Percentiles rank a stretch among this genome's conserved stretches.
phyloP scores from a whole-genome alignment of 768 basidiomycete species.

The Macrolepiota fuliginosa region DNA sequence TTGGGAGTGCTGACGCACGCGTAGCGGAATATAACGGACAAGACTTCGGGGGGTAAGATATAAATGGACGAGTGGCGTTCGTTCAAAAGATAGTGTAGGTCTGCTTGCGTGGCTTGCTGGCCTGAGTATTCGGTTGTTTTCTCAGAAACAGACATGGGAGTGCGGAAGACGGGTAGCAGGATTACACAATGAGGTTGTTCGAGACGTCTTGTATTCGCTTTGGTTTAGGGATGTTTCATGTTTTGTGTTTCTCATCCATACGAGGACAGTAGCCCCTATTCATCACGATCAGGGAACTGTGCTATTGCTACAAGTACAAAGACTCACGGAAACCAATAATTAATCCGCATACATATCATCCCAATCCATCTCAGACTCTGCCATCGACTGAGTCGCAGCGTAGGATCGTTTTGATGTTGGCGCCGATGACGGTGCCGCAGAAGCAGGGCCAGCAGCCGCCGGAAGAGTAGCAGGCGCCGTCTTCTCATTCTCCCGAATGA shows the following conservation, averaged over 20 bases:
- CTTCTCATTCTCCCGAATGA: slow-evolving; percentile 54
- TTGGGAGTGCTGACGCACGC: too few relatives aligned
- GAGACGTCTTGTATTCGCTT: too few relatives aligned
- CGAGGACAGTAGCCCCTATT: not conserved
- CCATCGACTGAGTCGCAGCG: slow-evolving; percentile 27
- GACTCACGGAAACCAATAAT: slow-evolving; percentile 8
- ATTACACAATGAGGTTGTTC: too few relatives aligned
- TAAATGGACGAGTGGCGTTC: too few relatives aligned
- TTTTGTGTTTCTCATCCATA: too few relatives aligned
- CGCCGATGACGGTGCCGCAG: slow-evolving; percentile 7
- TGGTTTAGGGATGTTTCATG: not conserved
- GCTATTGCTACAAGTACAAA: slow-evolving; percentile 1
- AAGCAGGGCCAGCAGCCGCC: slow-evolving; percentile 3
- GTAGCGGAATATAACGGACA: too few relatives aligned
- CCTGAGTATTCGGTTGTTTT: too few relatives aligned
- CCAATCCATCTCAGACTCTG: slow-evolving; percentile 40
- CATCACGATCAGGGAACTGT: not conserved
- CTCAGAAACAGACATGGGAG: too few relatives aligned
- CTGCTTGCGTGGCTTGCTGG: too few relatives aligned
- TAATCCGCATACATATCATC: slow-evolving; percentile 62
- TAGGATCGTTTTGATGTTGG: slow-evolving; percentile 1
- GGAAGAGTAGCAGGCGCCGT: slow-evolving; percentile 19
- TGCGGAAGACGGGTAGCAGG: too few relatives aligned
- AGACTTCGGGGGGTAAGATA: too few relatives aligned
- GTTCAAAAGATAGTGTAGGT: too few relatives aligned